phyloP scores from a whole-genome alignment of 73 alveolate genomes.

The Stentor roeselii region DNA sequence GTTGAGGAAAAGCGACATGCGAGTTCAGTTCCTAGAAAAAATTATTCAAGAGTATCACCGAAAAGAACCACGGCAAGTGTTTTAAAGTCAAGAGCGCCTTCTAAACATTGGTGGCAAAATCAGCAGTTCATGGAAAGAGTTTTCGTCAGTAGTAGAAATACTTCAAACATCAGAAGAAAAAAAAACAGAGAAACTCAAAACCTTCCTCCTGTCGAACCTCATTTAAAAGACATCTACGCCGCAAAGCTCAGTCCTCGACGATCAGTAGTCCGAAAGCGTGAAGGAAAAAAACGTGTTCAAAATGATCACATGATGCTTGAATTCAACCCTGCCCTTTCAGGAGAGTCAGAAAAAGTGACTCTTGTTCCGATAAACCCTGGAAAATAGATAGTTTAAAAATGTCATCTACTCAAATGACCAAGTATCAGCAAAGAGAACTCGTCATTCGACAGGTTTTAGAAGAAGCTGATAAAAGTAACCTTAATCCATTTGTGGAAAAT shows the following conservation, averaged over 20 bases:
- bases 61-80: neutral
- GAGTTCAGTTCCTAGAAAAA: neutral
- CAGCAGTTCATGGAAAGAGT: neutral
- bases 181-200: neutral
- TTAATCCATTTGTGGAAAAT: neutral
- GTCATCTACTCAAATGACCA: too few species aligned
- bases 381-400: too few species aligned
- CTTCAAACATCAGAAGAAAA: neutral
- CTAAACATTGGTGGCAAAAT: neutral
- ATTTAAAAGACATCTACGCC: neutral
- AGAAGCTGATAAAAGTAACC: neutral
- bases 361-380: constrained; percentile 3
- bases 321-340: neutral
- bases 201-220: constrained; percentile 12
- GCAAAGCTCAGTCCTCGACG: neutral
- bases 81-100: neutral
- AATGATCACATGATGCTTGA: neutral
- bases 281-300: too few species aligned
- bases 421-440: neutral
- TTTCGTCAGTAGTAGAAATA: too few species aligned
- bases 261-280: neutral
- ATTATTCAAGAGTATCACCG: neutral
- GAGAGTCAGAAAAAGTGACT: neutral
- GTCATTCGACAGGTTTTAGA: neutral
- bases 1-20: neutral